Conservation (phyloP, 805 yeast genomes). For the Hanseniaspora lachancei region DNA sequence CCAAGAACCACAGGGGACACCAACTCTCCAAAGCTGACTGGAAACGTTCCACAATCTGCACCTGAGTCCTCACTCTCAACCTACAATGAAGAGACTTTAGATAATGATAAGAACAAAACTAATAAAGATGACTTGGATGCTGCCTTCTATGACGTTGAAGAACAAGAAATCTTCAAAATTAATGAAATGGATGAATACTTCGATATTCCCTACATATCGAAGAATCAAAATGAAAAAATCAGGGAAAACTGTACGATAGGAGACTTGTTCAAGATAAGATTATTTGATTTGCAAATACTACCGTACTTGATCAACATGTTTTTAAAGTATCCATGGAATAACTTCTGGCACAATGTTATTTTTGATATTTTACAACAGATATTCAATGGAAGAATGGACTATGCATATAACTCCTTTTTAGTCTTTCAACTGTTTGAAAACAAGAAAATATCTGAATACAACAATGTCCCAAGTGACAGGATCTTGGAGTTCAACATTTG, state of each 20-base stretch:
- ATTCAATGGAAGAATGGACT: conserved; percentile 72
- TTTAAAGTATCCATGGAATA: conserved; percentile 88
- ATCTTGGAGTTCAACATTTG: conserved; percentile 53
- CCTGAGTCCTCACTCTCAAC: background rate
- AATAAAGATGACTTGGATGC: conserved; percentile 20
- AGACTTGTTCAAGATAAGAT: conserved; percentile 69
- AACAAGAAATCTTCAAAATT: conserved; percentile 13
- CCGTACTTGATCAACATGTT: conserved; percentile 59
- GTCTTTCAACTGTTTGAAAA: conserved; percentile 30
- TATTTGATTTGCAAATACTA: conserved; percentile 62
- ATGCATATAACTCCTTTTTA: conserved; percentile 70
- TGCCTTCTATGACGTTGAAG: conserved; percentile 27
- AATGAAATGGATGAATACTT: conserved; percentile 27
- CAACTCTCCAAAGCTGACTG: background rate
- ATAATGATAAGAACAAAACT: conserved; percentile 13
- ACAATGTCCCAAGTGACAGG: background rate
- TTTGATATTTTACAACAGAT: conserved; percentile 93
- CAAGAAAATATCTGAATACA: background rate
- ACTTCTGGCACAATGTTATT: conserved; percentile 91
- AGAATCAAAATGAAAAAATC: conserved; percentile 30
- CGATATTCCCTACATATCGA: conserved; percentile 28
- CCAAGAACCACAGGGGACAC: background rate
- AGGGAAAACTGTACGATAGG: conserved; percentile 65
- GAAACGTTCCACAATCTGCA: conserved; percentile 2
- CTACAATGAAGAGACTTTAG: background rate